A percentile compares a stretch with the other conserved stretches of the same genome.
Evolutionary conservation across 2,329 filamentous ascomycete genomes (phyloP).

Genomic region (Sporothrix euskadiensis): DNA sequence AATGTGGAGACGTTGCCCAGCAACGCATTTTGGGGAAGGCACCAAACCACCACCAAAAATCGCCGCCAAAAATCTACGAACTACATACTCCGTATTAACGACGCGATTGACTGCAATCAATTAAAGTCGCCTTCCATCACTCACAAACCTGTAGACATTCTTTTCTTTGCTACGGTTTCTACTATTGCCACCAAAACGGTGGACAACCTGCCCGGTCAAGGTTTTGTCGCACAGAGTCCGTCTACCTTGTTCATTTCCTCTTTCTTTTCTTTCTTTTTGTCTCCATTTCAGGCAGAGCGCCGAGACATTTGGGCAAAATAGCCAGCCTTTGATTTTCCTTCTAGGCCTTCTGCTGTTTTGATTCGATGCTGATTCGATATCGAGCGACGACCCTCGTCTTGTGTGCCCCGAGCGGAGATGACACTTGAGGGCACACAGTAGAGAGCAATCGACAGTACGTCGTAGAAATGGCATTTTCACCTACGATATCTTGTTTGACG

Average conservation of each 20-base stretch:
- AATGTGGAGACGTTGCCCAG: constrained; percentile 32
- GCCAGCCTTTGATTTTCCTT: neutral
- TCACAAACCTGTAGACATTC: neutral
- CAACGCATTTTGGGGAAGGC: constrained; percentile 27
- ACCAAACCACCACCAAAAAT: neutral
- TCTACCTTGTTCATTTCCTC: neutral
- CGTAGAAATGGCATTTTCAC: neutral
- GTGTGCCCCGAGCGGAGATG: constrained; percentile 2
- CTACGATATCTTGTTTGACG: neutral
- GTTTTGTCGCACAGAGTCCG: neutral
- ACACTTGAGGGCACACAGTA: neutral
- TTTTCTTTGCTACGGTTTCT: neutral
- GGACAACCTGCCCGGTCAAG: neutral
- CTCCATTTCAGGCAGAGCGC: neutral
- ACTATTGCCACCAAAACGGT: neutral
- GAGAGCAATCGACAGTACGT: neutral
- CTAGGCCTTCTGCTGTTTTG: neutral
- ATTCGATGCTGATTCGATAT: neutral
- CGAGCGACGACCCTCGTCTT: neutral
- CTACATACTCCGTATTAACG: neutral
- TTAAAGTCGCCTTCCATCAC: neutral
- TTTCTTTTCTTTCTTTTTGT: too few species aligned
- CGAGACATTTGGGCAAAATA: constrained; percentile 5
- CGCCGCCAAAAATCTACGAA: neutral
- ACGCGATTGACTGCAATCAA: neutral